Percentiles rank a stretch among this genome's conserved stretches.
Conservation (phyloP, 495 filamentous ascomycete species). For the Podospora didyma region DNA sequence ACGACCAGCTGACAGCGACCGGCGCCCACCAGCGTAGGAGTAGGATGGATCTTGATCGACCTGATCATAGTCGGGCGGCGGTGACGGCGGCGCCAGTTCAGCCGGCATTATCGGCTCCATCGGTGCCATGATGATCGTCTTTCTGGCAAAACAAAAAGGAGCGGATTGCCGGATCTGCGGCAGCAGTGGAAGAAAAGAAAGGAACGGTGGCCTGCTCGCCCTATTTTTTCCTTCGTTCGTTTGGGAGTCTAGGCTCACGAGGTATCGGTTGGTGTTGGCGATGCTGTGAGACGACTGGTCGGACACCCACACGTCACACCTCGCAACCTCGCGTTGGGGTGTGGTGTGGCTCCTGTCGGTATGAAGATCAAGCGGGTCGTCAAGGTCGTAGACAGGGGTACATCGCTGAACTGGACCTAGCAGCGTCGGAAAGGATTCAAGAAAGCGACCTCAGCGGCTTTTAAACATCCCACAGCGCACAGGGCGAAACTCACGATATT, state of each 20-base stretch:
- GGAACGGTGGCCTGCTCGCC: no score
- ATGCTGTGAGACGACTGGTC: not conserved
- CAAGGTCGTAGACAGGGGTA: no score
- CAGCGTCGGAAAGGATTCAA: no score
- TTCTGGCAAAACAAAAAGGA: not conserved
- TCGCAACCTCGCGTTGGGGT: no score
- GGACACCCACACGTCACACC: no score
- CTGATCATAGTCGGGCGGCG: not conserved
- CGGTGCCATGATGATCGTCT: constrained; percentile 18
- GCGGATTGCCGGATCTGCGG: not conserved
- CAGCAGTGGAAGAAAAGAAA: not conserved
- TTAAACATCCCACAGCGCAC: no score
- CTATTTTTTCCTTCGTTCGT: not conserved
- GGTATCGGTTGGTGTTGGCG: not conserved
- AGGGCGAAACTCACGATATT: no score
- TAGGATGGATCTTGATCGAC: not conserved
- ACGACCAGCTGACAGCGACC: constrained; percentile 1
- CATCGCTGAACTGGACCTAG: no score
- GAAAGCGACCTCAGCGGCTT: no score
- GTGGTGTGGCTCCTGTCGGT: no score
- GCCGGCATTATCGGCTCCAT: constrained; percentile 27
- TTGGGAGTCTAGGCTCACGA: no score
- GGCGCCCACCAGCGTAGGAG: constrained; percentile 10
- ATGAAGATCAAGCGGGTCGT: no score
- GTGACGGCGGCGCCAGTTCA: constrained; percentile 16